Evolutionary conservation across 192 early-diverging fungal genomes (phyloP).

Genomic region (Jimgerdemannia lactiflua): DNA sequence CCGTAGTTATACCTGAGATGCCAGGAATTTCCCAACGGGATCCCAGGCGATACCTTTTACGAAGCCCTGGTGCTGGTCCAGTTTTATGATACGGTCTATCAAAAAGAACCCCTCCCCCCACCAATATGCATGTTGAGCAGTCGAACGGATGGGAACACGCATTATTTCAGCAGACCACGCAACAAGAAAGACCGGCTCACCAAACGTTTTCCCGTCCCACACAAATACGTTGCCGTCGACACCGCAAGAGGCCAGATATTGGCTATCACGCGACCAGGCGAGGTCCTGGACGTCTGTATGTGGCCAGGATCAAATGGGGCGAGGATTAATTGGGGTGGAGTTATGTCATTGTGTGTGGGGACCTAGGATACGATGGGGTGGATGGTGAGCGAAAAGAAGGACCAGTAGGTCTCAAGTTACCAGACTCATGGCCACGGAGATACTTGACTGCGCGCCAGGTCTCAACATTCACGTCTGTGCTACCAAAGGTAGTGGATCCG

Average conservation of each 20-base stretch:
- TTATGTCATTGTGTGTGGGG: neutral
- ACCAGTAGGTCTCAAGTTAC: conserved; percentile 25
- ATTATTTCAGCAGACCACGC: neutral
- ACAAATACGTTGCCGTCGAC: conserved; percentile 81
- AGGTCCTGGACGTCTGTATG: conserved; percentile 83
- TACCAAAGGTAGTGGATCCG: conserved; percentile 42
- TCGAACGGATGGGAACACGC: neutral
- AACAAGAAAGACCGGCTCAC: conserved; percentile 24
- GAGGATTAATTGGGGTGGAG: neutral
- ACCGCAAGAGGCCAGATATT: conserved; percentile 87
- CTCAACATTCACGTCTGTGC: conserved; percentile 56
- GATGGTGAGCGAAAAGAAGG: neutral
- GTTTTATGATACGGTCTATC: conserved; percentile 54
- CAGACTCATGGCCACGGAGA: conserved; percentile 80
- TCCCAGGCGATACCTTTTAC: conserved; percentile 98
- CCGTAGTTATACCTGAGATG: conserved; percentile 64
- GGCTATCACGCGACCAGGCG: conserved; percentile 87
- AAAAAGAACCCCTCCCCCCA: too few relatives aligned
- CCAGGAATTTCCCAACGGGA: conserved; percentile 91
- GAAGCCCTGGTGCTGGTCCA: conserved; percentile 78
- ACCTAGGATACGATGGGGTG: neutral
- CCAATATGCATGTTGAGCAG: neutral
- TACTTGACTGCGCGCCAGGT: conserved; percentile 72
- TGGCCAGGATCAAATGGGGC: neutral
- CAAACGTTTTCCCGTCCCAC: conserved; percentile 85